phyloP scores from a whole-genome alignment of 257 asterid species.

The Solanum dulcamara region DNA sequence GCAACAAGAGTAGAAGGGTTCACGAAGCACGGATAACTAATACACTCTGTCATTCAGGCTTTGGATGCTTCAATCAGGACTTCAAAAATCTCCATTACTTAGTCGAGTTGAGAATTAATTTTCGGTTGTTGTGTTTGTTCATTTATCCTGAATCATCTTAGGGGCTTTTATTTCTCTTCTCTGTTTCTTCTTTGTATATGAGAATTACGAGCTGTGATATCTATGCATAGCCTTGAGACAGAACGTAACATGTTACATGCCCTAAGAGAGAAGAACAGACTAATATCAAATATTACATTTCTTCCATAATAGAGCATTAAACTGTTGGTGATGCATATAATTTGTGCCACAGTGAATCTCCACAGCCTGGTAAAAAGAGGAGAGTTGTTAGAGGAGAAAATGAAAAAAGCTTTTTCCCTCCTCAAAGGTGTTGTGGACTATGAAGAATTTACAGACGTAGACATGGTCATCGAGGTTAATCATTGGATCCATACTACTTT shows the following conservation, averaged over 20 bases:
- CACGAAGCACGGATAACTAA: not conserved
- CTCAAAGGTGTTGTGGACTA: conserved; percentile 31
- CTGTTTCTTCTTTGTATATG: not conserved
- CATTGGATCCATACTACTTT: not conserved
- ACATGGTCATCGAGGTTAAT: conserved; percentile 44
- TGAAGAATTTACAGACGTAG: conserved; percentile 27
- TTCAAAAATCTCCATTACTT: not conserved
- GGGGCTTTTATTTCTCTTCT: not conserved
- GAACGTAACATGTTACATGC: not conserved
- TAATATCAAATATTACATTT: not conserved
- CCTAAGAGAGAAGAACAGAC: not conserved
- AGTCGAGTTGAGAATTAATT: not conserved
- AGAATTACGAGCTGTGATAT: not conserved
- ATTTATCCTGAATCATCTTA: not conserved
- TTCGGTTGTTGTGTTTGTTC: not conserved
- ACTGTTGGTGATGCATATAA: not conserved
- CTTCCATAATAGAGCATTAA: not conserved
- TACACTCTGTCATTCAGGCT: not conserved
- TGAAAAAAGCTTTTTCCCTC: conserved; percentile 18
- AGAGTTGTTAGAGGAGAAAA: conserved; percentile 5
- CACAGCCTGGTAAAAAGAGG: conserved; percentile 17
- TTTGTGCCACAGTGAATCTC: conserved; percentile 15
- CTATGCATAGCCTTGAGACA: not conserved
- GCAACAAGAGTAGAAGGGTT: not conserved
- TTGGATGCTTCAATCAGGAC: not conserved